phyloP scores from a whole-genome alignment of 2,329 filamentous ascomycete species.

The Hyphodiscus sp. region DNA sequence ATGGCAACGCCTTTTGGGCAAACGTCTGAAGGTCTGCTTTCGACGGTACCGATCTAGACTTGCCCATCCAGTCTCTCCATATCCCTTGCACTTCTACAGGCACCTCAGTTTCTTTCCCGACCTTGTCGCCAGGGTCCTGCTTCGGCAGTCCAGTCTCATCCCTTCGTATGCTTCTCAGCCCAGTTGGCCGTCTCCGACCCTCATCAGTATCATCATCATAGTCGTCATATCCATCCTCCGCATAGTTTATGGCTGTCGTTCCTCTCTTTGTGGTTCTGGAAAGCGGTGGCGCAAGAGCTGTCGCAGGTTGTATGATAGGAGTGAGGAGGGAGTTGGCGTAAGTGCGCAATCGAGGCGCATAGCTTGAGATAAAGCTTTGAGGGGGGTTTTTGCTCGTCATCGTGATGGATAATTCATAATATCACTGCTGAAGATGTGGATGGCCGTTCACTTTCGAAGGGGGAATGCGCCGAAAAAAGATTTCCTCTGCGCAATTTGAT shows the following conservation, averaged over 20 bases:
- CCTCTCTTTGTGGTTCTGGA: constrained; percentile 93
- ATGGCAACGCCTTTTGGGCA: constrained; percentile 67
- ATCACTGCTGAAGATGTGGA: constrained; percentile 8
- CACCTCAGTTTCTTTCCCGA: constrained; percentile 72
- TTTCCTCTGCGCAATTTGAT: neutral
- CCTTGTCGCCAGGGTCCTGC: constrained; percentile 62
- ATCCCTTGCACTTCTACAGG: constrained; percentile 85
- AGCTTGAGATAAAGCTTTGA: constrained; percentile 85
- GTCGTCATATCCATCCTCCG: constrained; percentile 90
- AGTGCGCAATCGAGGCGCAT: constrained; percentile 80
- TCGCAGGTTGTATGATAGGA: constrained; percentile 68
- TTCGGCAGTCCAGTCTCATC: constrained; percentile 63
- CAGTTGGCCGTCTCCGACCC: constrained; percentile 65
- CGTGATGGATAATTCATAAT: constrained; percentile 14
- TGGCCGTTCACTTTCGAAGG: neutral
- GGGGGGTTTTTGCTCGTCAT: constrained; percentile 43
- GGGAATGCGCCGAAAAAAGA: constrained; percentile 10
- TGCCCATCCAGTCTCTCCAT: constrained; percentile 94
- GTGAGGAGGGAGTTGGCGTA: constrained; percentile 91
- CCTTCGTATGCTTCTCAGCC: constrained; percentile 73
- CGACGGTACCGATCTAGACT: constrained; percentile 43
- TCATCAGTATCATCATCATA: constrained; percentile 70
- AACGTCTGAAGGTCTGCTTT: constrained; percentile 54
- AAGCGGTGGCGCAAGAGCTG: constrained; percentile 56
- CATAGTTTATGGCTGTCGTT: constrained; percentile 95